Percentiles rank a stretch among this genome's conserved stretches.
phyloP scores from a whole-genome alignment of 805 yeast species.

The Priceomyces fermenticarens region DNA sequence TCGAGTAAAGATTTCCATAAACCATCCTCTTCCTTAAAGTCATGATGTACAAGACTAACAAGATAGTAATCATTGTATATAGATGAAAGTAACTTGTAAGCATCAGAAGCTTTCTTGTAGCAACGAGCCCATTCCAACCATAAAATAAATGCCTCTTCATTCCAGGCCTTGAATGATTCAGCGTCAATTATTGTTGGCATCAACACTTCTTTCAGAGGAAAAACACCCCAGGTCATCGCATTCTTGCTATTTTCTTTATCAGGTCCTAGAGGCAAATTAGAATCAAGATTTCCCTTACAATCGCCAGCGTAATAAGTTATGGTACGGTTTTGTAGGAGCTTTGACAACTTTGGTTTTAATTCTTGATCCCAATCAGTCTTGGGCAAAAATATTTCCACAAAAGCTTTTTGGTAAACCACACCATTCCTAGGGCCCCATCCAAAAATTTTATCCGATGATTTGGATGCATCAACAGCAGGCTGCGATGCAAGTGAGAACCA shows the following conservation, averaged over 20 bases:
- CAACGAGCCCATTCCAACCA: constrained; percentile 91
- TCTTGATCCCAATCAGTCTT: constrained; percentile 62
- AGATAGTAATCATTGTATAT: constrained; percentile 65
- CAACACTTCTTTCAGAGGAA: constrained; percentile 83
- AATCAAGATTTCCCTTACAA: constrained; percentile 50
- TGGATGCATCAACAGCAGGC: constrained; percentile 83
- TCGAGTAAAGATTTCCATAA: constrained; percentile 63
- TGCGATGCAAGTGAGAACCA: constrained; percentile 91
- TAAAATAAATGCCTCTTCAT: constrained; percentile 88
- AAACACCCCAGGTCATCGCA: constrained; percentile 98
- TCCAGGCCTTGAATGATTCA: constrained; percentile 94
- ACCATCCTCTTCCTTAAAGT: constrained; percentile 67
- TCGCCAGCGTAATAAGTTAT: constrained; percentile 79
- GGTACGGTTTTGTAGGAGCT: constrained; percentile 33
- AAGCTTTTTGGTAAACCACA: constrained; percentile 85
- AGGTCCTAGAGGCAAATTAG: constrained; percentile 51
- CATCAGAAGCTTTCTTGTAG: constrained; percentile 54
- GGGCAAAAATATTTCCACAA: constrained; percentile 78
- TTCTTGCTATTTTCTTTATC: constrained; percentile 45
- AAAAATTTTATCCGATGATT: constrained; percentile 78
- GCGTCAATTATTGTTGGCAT: constrained; percentile 92
- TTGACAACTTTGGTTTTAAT: constrained; percentile 51
- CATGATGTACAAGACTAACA: constrained; percentile 87
- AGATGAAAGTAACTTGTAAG: constrained; percentile 60
- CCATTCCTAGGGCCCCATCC: constrained; percentile 99